Evolutionary conservation across 192 early-diverging fungal species (phyloP).

Genomic region (Irineochytrium annulatum): DNA sequence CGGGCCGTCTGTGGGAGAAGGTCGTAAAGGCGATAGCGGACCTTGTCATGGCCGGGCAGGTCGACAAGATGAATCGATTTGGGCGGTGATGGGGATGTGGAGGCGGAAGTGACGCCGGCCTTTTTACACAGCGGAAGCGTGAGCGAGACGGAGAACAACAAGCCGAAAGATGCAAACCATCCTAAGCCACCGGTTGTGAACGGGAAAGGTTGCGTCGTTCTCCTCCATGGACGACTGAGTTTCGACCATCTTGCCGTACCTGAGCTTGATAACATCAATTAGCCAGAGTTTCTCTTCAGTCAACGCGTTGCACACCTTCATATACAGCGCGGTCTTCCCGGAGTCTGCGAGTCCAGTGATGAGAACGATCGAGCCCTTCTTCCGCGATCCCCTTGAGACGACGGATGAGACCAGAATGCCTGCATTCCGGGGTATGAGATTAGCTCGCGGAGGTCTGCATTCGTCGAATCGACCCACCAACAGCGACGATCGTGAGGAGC

Average conservation of each 20-base stretch:
- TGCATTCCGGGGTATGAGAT: too few relatives aligned
- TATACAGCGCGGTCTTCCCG: conserved; percentile 42
- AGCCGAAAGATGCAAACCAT: conserved; percentile 8
- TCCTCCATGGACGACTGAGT: conserved; percentile 71
- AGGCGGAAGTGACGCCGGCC: not conserved
- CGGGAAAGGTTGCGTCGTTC: conserved; percentile 55
- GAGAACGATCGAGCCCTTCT: too few relatives aligned
- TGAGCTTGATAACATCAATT: conserved; percentile 33
- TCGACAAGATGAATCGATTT: conserved; percentile 65
- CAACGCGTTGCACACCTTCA: conserved; percentile 13
- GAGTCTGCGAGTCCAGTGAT: conserved; percentile 33
- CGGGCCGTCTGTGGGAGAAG: conserved; percentile 63
- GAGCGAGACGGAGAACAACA: too few relatives aligned
- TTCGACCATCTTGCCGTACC: conserved; percentile 35
- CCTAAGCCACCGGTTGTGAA: conserved; percentile 36
- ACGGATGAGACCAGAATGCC: too few relatives aligned
- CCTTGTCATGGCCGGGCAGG: conserved; percentile 83
- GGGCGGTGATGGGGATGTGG: conserved; percentile 11
- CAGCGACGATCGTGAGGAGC: too few relatives aligned
- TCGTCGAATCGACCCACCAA: too few relatives aligned
- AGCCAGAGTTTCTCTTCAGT: conserved; percentile 10
- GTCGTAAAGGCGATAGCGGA: conserved; percentile 68
- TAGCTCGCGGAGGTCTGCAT: too few relatives aligned
- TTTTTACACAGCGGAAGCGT: not conserved
- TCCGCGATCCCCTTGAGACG: too few relatives aligned